These are phyloP conservation scores for Phaeoacremonium minimum DNA, from an alignment of 2,329 filamentous ascomycete genomes.

Conservation along the genomic window DNA sequence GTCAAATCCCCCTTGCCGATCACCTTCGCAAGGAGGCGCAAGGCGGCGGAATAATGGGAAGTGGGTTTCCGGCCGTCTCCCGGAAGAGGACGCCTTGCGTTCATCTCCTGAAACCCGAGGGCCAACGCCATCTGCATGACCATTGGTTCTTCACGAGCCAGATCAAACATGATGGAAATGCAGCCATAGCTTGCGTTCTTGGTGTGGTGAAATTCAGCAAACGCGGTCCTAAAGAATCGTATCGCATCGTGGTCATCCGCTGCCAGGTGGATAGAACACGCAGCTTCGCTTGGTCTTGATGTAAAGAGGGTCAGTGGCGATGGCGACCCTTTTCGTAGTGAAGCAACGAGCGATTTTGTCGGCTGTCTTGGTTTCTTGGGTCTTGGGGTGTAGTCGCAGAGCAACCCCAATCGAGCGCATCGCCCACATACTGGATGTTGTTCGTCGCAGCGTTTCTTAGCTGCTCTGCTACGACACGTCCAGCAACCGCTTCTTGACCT, in stretches of 20 bases:
- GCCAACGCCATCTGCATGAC: conserved; percentile 30
- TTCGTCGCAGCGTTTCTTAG: not conserved
- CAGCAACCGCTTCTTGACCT: conserved; percentile 3
- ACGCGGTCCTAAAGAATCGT: conserved; percentile 27
- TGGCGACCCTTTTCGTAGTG: not conserved
- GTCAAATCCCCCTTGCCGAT: conserved; percentile 15
- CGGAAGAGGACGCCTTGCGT: conserved; percentile 14
- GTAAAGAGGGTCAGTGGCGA: not conserved
- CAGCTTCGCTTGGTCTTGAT: conserved; percentile 1
- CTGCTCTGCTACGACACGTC: not conserved
- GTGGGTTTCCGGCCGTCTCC: conserved; percentile 9
- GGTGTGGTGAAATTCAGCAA: conserved; percentile 27
- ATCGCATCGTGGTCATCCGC: conserved; percentile 27
- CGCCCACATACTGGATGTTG: not conserved
- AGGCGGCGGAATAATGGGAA: conserved; percentile 22
- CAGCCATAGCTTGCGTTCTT: conserved; percentile 29
- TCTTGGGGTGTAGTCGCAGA: not conserved
- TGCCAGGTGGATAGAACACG: conserved; percentile 18
- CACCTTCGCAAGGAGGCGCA: conserved; percentile 23
- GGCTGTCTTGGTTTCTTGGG: not conserved
- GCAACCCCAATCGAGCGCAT: not conserved
- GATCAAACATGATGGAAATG: conserved; percentile 26
- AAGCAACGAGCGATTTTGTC: no score
- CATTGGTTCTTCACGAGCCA: conserved; percentile 24
- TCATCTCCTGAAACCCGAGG: conserved; percentile 23